phyloP scores from a whole-genome alignment of 495 filamentous ascomycete species.

The Rhizodiscina lignyota region DNA sequence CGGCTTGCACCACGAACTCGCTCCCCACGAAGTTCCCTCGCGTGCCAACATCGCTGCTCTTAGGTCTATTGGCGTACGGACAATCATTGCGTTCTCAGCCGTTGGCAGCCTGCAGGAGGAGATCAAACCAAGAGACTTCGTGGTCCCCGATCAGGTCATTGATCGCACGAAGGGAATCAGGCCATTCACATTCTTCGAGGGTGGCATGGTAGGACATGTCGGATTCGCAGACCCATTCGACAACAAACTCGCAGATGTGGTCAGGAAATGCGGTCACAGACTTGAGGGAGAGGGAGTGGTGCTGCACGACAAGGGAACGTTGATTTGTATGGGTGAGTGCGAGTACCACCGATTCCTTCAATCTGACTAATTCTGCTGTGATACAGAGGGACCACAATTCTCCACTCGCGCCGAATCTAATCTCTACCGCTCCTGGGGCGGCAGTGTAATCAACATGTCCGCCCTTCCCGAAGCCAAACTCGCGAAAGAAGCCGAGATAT shows the following conservation, averaged over 20 bases:
- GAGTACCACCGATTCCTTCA: background rate
- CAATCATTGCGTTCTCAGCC: slow-evolving; percentile 84
- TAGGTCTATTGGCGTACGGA: slow-evolving; percentile 72
- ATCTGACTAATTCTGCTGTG: background rate
- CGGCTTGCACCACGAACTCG: slow-evolving; percentile 71
- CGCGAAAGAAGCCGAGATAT: slow-evolving; percentile 87
- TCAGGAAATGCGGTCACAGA: slow-evolving; percentile 54
- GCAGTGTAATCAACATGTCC: slow-evolving; percentile 93
- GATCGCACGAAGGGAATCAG: slow-evolving; percentile 81
- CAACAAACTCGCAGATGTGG: slow-evolving; percentile 49
- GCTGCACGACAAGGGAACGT: slow-evolving; percentile 59
- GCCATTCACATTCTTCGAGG: slow-evolving; percentile 92
- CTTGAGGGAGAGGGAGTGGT: slow-evolving; percentile 63
- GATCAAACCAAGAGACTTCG: slow-evolving; percentile 89
- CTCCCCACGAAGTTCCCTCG: slow-evolving; percentile 78
- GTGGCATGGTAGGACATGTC: slow-evolving; percentile 83
- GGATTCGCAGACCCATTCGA: slow-evolving; percentile 95
- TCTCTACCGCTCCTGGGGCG: slow-evolving; percentile 85
- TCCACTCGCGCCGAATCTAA: slow-evolving; percentile 90
- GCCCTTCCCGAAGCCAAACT: slow-evolving; percentile 93
- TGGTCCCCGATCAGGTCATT: slow-evolving; percentile 89
- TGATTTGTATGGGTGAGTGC: slow-evolving; percentile 75
- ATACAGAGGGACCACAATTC: slow-evolving; percentile 80
- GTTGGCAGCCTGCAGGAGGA: slow-evolving; percentile 85
- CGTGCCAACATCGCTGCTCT: slow-evolving; percentile 94